A percentile compares a stretch with the other conserved stretches of the same genome.
Evolutionary conservation across 2,329 filamentous ascomycete species (phyloP).

Genomic region (Xylaria sp.): DNA sequence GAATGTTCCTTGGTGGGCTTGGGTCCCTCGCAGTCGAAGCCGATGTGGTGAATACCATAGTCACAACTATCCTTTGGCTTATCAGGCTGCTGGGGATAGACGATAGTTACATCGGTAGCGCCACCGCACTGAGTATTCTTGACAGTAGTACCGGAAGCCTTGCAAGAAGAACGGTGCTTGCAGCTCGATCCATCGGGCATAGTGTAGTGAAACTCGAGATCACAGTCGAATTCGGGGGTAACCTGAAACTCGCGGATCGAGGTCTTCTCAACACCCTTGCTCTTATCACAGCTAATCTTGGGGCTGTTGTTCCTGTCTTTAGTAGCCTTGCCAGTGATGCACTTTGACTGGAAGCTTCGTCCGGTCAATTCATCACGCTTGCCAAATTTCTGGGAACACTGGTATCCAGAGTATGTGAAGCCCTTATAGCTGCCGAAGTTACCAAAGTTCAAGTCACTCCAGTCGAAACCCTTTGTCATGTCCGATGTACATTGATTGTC

Average conservation of each 20-base stretch:
- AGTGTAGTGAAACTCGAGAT: constrained; percentile 85
- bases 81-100: constrained; percentile 68
- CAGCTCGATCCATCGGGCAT: constrained; percentile 86
- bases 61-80: constrained; percentile 69
- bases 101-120: constrained; percentile 81
- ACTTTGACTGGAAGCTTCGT: constrained; percentile 65
- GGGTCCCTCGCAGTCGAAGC: constrained; percentile 73
- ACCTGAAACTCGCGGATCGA: constrained; percentile 81
- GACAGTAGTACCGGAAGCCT: constrained; percentile 72
- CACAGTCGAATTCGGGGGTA: constrained; percentile 76
- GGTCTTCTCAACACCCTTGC: constrained; percentile 66
- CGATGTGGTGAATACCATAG: constrained; percentile 77
- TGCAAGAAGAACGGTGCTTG: constrained; percentile 79
- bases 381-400: constrained; percentile 67
- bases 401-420: constrained; percentile 79
- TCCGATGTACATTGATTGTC: constrained; percentile 80
- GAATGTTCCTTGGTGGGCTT: constrained; percentile 47
- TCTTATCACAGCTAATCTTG: constrained; percentile 64
- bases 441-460: constrained; percentile 70
- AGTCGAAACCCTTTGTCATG: constrained; percentile 78
- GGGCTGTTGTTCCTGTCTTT: constrained; percentile 60
- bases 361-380: constrained; percentile 68
- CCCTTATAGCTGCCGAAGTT: constrained; percentile 73
- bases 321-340: constrained; percentile 66
- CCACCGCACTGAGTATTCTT: constrained; percentile 92